Conservation (phyloP, 2,329 filamentous ascomycete species). For the Epichloe baconii region DNA sequence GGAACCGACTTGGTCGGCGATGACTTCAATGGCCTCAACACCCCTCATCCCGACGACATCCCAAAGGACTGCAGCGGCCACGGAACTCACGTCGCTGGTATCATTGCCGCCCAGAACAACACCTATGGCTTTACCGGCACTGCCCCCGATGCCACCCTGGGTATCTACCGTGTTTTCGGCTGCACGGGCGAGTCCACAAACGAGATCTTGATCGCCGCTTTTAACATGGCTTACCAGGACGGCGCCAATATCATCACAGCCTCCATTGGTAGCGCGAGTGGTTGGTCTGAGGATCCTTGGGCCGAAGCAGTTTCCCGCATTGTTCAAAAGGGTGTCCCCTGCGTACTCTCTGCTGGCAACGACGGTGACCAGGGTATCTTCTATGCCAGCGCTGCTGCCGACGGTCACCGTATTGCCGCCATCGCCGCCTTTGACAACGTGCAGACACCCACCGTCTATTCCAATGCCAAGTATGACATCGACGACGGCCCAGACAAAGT, state of each 20-base stretch:
- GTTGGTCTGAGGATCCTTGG: slow-evolving; percentile 40
- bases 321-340: slow-evolving; percentile 38
- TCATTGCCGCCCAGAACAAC: slow-evolving; percentile 44
- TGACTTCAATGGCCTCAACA: slow-evolving; percentile 28
- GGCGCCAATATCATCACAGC: slow-evolving; percentile 44
- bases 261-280: slow-evolving; percentile 36
- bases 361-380: slow-evolving; percentile 32
- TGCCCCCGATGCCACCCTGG: slow-evolving; percentile 41
- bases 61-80: slow-evolving; percentile 46
- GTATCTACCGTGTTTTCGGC: slow-evolving; percentile 44
- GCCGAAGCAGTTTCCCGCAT: slow-evolving; percentile 37
- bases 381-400: slow-evolving; percentile 34
- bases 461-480: slow-evolving; percentile 27
- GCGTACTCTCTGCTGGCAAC: slow-evolving; percentile 41
- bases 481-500: slow-evolving; percentile 17
- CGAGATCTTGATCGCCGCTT: slow-evolving; percentile 46
- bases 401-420: slow-evolving; percentile 32
- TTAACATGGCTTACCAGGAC: slow-evolving; percentile 46
- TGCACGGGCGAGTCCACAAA: slow-evolving; percentile 36
- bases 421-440: slow-evolving; percentile 38
- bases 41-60: slow-evolving; percentile 31
- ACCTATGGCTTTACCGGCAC: slow-evolving; percentile 42
- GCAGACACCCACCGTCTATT: slow-evolving; percentile 29
- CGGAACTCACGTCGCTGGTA: slow-evolving; percentile 49
- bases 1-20: slow-evolving; percentile 48